These are phyloP conservation scores for Aurantiochytrium sp. DNA, from an alignment of 108 stramenopile genomes.

Conservation along the genomic window DNA sequence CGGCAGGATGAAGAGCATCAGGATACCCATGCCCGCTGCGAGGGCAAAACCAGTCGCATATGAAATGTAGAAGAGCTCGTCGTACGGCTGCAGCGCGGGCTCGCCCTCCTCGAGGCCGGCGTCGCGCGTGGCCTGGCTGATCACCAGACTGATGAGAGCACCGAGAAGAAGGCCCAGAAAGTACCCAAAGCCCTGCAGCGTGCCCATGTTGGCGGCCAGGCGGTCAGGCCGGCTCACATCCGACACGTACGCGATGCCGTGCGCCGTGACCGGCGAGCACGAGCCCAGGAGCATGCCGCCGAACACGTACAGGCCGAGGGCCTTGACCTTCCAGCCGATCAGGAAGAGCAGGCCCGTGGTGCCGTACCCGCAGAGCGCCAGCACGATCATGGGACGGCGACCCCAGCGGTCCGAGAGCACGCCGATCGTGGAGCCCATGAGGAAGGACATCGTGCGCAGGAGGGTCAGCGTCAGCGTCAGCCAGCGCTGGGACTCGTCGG, in stretches of 20 bases:
- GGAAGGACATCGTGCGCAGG: not conserved
- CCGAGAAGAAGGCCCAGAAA: not conserved
- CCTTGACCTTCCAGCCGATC: not conserved
- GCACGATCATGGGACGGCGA: not conserved
- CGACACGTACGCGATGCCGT: constrained; percentile 3
- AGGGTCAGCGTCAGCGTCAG: not conserved
- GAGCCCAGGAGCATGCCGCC: not conserved
- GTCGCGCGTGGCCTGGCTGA: not conserved
- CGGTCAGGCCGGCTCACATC: not conserved
- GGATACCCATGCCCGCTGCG: not conserved
- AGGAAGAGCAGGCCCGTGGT: not conserved
- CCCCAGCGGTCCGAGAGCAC: not conserved
- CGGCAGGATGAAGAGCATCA: not conserved
- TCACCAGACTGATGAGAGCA: not conserved
- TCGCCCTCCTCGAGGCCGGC: not conserved
- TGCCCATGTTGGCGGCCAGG: not conserved
- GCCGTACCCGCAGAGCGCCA: not conserved
- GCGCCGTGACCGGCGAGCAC: not conserved
- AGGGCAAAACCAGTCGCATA: not conserved
- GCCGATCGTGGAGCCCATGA: not conserved
- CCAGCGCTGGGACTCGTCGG: not conserved
- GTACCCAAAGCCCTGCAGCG: not conserved
- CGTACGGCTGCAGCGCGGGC: not conserved
- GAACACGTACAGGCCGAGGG: not conserved
- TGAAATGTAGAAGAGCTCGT: not conserved